Percentiles rank a stretch among this genome's conserved stretches.
Evolutionary conservation across 495 filamentous ascomycete species (phyloP).

Genomic region (Aspergillus campestris): DNA sequence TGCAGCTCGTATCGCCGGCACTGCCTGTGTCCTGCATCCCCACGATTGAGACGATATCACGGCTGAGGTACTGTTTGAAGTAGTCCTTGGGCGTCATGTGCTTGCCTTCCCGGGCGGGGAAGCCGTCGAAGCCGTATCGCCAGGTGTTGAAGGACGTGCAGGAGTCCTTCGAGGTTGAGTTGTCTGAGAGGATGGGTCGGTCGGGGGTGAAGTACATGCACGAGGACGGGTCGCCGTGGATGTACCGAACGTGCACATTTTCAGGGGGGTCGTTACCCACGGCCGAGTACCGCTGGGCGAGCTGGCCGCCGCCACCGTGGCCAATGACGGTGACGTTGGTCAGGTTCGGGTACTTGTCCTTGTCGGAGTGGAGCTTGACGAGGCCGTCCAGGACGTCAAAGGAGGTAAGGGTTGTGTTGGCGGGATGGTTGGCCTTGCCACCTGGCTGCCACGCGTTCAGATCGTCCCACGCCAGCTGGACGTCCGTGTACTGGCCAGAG

Average conservation of each 20-base stretch:
- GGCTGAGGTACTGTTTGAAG: conserved; percentile 10
- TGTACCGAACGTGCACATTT: conserved; percentile 13
- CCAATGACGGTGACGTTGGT: conserved; percentile 11
- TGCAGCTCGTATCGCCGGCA: conserved; percentile 11
- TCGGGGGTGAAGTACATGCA: conserved; percentile 12
- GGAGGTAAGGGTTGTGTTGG: conserved; percentile 8
- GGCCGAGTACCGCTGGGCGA: conserved; percentile 10
- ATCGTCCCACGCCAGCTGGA: conserved; percentile 11
- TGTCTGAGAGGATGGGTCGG: conserved; percentile 5
- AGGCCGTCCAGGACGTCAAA: conserved; percentile 12
- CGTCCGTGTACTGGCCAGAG: conserved; percentile 8
- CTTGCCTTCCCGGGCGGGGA: conserved; percentile 8
- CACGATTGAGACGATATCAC: conserved; percentile 10
- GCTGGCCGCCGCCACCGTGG: conserved; percentile 12
- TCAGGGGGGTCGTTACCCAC: conserved; percentile 8
- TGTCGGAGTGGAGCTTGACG: conserved; percentile 11
- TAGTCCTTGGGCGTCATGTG: conserved; percentile 10
- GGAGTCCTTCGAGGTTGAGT: neutral
- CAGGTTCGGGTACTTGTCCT: conserved; percentile 6
- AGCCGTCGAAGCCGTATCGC: conserved; percentile 12
- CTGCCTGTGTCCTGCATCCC: conserved; percentile 7
- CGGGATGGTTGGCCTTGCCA: conserved; percentile 9
- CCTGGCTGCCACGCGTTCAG: conserved; percentile 13
- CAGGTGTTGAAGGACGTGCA: conserved; percentile 7
- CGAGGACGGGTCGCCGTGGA: conserved; percentile 12